These are phyloP conservation scores for Phyllosticta citriasiana DNA, from an alignment of 2,329 filamentous ascomycete species.

Conservation along the genomic window DNA sequence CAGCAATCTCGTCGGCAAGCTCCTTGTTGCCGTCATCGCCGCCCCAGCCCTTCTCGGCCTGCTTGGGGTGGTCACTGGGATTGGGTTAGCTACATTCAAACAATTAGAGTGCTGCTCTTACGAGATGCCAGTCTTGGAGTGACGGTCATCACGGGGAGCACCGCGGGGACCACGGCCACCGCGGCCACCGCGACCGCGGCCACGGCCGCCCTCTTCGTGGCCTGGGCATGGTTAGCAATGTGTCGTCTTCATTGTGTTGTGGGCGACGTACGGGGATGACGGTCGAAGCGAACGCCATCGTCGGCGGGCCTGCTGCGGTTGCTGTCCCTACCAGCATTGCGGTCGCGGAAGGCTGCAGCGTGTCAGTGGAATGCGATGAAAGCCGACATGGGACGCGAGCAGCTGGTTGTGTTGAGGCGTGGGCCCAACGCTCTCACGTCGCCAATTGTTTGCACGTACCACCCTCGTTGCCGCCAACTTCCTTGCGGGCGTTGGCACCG, in stretches of 20 bases:
- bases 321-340: slow-evolving; percentile 65
- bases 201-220: slow-evolving; percentile 33
- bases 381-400: neutral
- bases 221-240: slow-evolving; percentile 9
- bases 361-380: slow-evolving; percentile 1
- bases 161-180: slow-evolving; percentile 37
- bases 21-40: slow-evolving; percentile 71
- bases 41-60: slow-evolving; percentile 84
- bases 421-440: neutral
- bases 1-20: slow-evolving; percentile 84
- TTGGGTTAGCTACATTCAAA: neutral
- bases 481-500: slow-evolving; percentile 35
- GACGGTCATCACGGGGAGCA: slow-evolving; percentile 50
- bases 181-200: slow-evolving; percentile 34
- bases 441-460: slow-evolving; percentile 49
- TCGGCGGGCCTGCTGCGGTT: slow-evolving; percentile 76
- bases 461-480: slow-evolving; percentile 68
- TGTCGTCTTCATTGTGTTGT: neutral
- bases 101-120: slow-evolving; percentile 28
- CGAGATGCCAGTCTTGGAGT: slow-evolving; percentile 51
- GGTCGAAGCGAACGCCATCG: slow-evolving; percentile 48
- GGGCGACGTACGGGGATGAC: slow-evolving; percentile 18
- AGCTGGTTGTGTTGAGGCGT: neutral
- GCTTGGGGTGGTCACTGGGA: slow-evolving; percentile 68
- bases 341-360: slow-evolving; percentile 73